Base-by-base conservation (phyloP, 345 rosid species). In the Geranium brycei region DNA sequence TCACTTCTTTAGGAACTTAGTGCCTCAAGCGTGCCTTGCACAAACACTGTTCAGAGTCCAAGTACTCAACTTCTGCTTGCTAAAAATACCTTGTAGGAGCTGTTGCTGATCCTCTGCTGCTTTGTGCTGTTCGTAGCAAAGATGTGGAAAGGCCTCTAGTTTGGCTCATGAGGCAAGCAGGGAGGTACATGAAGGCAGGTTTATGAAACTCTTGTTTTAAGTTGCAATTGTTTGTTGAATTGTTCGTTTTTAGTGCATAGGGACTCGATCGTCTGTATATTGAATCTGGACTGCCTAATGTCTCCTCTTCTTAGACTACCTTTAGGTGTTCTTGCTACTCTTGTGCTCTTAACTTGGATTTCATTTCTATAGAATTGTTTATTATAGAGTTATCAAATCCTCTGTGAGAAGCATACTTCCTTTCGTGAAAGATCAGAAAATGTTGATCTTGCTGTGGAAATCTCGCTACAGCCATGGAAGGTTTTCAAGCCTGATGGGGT, bases 121-220 rank as follows among this genome's bases (percentile, higher is more conserved):
- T 88, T 4, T 81, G 85, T 77, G 96, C 99, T 77, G 96, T 95
- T 58, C 82, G 83, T 73, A 96, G 99, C 57, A 76, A 75, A 70
- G 89, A 82, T 81, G 92, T 95, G 66, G 96, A 91, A 69, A 85
- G 99, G 69, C 97, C 99, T 59, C 99, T 97, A 16, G 97, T 95
- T 78, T 95, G 99, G 99, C 97, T 95, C 61, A 93, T 93, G 97
- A 87, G 99, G 76, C 97, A 95, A 81, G 99, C 99, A 32, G 95
- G 99, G 89, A 88, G 99, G 80, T 93, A 90, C 80, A 93, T 91
- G 99, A 93, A 93, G 97, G 99, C 86, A 85, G 78, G 79, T 82
- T 75, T 77, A 77, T 75, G 64, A 30, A 35, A 53, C 57, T 41
- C 68, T 71, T 32, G 17, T 19, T 17, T 70, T 67, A 28, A 55